phyloP scores from a whole-genome alignment of 2,329 filamentous ascomycete species.

The Monosporascus sp. region DNA sequence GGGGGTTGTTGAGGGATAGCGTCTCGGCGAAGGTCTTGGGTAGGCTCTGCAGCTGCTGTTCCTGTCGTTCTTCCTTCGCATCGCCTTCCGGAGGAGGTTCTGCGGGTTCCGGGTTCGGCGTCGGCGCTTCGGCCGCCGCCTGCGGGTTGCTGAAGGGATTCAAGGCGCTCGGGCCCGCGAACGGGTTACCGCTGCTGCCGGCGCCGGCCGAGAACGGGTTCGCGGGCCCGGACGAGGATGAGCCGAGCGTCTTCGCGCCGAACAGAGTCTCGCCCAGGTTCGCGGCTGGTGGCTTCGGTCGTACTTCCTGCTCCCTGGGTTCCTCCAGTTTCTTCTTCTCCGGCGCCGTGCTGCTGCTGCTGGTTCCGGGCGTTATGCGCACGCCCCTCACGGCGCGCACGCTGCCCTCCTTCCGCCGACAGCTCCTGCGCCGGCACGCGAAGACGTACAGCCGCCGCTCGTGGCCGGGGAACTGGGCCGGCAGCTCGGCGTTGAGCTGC shows the following conservation, averaged over 20 bases:
- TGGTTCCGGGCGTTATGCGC: slow-evolving; percentile 35
- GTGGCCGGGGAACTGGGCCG: slow-evolving; percentile 78
- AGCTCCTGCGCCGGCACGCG: slow-evolving; percentile 70
- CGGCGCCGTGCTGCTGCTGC: slow-evolving; percentile 18
- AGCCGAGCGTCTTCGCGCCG: slow-evolving; percentile 49
- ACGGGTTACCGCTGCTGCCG: slow-evolving; percentile 44
- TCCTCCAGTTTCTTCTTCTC: slow-evolving; percentile 29
- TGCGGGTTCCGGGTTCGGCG: slow-evolving; percentile 16
- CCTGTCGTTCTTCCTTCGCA: slow-evolving; percentile 7
- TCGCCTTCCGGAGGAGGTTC: slow-evolving; percentile 26
- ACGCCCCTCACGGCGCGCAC: slow-evolving; percentile 70
- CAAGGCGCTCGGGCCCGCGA: slow-evolving; percentile 38
- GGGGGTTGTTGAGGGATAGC: slow-evolving; percentile 63
- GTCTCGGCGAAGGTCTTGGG: slow-evolving; percentile 66
- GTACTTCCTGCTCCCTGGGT: slow-evolving; percentile 22
- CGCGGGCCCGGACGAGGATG: slow-evolving; percentile 26
- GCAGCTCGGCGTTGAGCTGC: slow-evolving; percentile 86
- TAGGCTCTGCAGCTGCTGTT: slow-evolving; percentile 24
- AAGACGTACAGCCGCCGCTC: slow-evolving; percentile 86
- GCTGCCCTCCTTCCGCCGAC: slow-evolving; percentile 76
- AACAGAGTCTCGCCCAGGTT: slow-evolving; percentile 65
- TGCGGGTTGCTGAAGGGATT: slow-evolving; percentile 40
- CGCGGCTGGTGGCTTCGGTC: slow-evolving; percentile 26
- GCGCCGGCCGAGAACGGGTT: slow-evolving; percentile 57
- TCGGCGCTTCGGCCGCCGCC: slow-evolving; percentile 14